These are phyloP conservation scores for Metschnikowia picachoensis DNA, from an alignment of 805 yeast species.

Conservation along the genomic window DNA sequence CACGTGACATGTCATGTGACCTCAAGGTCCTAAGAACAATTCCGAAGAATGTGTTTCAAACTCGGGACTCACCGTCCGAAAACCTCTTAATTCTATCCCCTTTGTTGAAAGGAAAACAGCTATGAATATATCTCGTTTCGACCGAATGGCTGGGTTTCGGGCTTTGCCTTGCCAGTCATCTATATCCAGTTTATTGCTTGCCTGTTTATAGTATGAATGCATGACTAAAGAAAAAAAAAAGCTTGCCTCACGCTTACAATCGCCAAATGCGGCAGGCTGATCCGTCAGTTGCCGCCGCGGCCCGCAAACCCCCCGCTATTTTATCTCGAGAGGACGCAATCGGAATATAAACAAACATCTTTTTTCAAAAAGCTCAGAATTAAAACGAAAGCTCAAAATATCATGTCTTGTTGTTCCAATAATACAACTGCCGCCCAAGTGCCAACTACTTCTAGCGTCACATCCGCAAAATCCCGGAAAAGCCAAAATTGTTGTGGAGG, in stretches of 20 bases:
- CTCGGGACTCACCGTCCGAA: too few relatives aligned
- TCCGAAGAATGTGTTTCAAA: too few relatives aligned
- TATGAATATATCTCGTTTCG: too few relatives aligned
- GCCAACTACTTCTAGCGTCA: constrained; percentile 9
- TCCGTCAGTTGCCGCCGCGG: constrained; percentile 10
- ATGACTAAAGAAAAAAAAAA: too few relatives aligned
- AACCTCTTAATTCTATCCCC: too few relatives aligned
- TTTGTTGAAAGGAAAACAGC: too few relatives aligned
- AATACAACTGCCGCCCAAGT: constrained; percentile 11
- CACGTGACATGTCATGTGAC: neutral
- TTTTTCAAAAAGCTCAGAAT: neutral
- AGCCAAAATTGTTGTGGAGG: constrained; percentile 25
- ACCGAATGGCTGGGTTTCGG: too few relatives aligned
- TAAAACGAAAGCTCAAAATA: too few relatives aligned
- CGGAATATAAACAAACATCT: neutral
- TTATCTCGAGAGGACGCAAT: neutral
- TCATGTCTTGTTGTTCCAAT: constrained; percentile 19
- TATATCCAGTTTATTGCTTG: too few relatives aligned
- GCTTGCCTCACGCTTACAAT: constrained; percentile 5
- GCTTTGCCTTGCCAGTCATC: too few relatives aligned
- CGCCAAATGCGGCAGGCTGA: constrained; percentile 10
- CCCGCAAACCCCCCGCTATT: neutral
- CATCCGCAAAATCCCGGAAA: constrained; percentile 15
- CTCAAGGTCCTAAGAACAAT: too few relatives aligned
- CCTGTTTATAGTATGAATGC: too few relatives aligned